A percentile compares a stretch with the other conserved stretches of the same genome.
Conservation (phyloP, 176 grass and related monocot species). For the Urochloa ruziziensis region DNA sequence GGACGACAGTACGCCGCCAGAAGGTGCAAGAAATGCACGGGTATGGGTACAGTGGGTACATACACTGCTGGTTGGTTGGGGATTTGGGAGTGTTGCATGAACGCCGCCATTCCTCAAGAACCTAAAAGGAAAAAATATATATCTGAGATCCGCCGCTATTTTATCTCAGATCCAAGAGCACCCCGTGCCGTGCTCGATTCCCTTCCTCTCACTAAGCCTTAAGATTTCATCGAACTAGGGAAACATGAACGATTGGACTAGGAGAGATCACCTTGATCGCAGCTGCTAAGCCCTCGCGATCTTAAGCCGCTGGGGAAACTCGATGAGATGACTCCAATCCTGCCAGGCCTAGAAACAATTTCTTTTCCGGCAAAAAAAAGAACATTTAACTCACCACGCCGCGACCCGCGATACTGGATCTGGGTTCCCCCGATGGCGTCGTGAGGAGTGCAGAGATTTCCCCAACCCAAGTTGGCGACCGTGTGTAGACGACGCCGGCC, state of each 20-base stretch:
- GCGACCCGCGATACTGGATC: slow-evolving; percentile 19
- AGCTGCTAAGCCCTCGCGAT: background rate
- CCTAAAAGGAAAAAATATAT: background rate
- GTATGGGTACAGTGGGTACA: background rate
- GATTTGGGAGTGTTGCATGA: background rate
- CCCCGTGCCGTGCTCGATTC: background rate
- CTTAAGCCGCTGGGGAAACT: background rate
- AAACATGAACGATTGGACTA: background rate
- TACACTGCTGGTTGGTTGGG: background rate
- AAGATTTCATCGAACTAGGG: background rate
- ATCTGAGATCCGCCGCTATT: background rate
- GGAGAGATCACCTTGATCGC: background rate
- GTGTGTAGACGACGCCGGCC: background rate
- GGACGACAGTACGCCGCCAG: background rate
- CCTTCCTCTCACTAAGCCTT: background rate
- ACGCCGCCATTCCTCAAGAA: background rate
- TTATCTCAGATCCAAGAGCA: background rate
- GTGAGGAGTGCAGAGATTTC: background rate
- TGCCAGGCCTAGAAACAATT: background rate
- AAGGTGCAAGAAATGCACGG: background rate
- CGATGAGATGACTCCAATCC: background rate
- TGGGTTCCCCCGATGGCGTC: background rate
- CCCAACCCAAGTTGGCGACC: background rate
- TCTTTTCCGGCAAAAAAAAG: too few relatives aligned
- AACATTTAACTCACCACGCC: background rate